A percentile compares a stretch with the other conserved stretches of the same genome.
Evolutionary conservation across 495 filamentous ascomycete genomes (phyloP).

Genomic region (Pseudoneurospora amorphoporcata): DNA sequence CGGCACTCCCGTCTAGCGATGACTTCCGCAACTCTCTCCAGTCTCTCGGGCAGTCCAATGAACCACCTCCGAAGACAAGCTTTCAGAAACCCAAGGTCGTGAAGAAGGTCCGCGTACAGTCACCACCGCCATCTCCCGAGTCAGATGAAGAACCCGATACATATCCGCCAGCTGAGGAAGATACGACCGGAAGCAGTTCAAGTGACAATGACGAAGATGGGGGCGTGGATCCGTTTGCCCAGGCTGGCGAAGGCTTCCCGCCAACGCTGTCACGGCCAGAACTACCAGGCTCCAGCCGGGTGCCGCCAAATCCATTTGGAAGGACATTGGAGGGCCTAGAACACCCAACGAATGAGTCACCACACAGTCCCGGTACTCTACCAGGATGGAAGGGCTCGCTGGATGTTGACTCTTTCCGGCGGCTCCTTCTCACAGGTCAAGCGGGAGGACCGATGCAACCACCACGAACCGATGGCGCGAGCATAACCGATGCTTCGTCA

Average conservation of each 20-base stretch:
- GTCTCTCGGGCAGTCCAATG: constrained; percentile 16
- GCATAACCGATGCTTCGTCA: constrained; percentile 37
- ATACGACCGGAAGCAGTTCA: constrained; percentile 12
- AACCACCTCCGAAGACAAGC: constrained; percentile 25
- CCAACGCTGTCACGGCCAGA: background rate
- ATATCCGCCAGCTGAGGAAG: constrained; percentile 21
- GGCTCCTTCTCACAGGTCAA: constrained; percentile 50
- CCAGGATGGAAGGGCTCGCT: constrained; percentile 30
- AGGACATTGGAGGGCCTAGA: constrained; percentile 38
- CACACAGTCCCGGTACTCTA: constrained; percentile 6
- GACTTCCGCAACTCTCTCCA: constrained; percentile 21
- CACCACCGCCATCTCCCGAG: constrained; percentile 43
- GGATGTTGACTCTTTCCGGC: constrained; percentile 53
- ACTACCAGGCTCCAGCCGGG: constrained; percentile 1
- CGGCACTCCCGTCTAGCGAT: constrained; percentile 19
- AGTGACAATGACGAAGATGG: constrained; percentile 9
- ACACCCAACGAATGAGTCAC: constrained; percentile 10
- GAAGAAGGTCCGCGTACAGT: constrained; percentile 48
- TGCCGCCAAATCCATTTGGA: constrained; percentile 42
- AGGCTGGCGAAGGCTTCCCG: background rate
- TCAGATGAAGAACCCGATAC: constrained; percentile 22
- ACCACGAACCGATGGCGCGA: constrained; percentile 29
- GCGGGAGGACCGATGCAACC: constrained; percentile 19
- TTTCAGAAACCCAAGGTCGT: constrained; percentile 38
- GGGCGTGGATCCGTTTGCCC: background rate